phyloP scores from a whole-genome alignment of 1,284 basidiomycete species.

The Apiotrichum brassicae region DNA sequence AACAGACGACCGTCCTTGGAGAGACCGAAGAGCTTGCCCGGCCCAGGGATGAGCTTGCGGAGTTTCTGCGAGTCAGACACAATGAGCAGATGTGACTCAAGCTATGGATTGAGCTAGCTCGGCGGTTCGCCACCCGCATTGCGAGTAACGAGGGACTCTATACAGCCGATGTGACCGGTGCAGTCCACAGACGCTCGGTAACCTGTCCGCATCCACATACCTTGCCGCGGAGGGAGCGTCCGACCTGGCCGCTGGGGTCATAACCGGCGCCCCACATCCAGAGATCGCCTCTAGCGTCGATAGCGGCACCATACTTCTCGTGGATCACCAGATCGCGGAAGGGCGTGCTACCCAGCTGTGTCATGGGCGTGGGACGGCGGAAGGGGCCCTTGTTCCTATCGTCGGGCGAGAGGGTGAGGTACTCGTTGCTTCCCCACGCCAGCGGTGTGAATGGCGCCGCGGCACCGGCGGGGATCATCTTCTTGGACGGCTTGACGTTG shows the following conservation, averaged over 20 bases:
- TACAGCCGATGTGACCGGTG: no score
- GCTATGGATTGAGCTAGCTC: no score
- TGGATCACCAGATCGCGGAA: conserved; percentile 70
- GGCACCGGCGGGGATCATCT: neutral
- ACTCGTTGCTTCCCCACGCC: conserved; percentile 41
- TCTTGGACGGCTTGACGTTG: neutral
- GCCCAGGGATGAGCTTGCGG: conserved; percentile 54
- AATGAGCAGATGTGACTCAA: no score
- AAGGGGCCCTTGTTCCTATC: conserved; percentile 19
- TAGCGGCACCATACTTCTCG: conserved; percentile 67
- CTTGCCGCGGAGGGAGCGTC: conserved; percentile 58
- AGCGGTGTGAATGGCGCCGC: conserved; percentile 28
- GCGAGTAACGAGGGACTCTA: no score
- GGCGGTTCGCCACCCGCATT: no score
- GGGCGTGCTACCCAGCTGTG: conserved; percentile 48
- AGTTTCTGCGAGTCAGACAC: conserved; percentile 57
- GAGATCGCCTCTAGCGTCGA: conserved; percentile 80
- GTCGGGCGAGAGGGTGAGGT: conserved; percentile 33
- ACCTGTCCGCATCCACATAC: conserved; percentile 46
- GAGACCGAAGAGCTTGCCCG: conserved; percentile 61
- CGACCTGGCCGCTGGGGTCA: conserved; percentile 47
- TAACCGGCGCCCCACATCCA: conserved; percentile 78
- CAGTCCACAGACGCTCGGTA: neutral
- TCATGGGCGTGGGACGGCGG: conserved; percentile 32
- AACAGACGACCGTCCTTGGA: conserved; percentile 65